Conservation (phyloP, 1,284 basidiomycete species). For the Leccinum insolens region DNA sequence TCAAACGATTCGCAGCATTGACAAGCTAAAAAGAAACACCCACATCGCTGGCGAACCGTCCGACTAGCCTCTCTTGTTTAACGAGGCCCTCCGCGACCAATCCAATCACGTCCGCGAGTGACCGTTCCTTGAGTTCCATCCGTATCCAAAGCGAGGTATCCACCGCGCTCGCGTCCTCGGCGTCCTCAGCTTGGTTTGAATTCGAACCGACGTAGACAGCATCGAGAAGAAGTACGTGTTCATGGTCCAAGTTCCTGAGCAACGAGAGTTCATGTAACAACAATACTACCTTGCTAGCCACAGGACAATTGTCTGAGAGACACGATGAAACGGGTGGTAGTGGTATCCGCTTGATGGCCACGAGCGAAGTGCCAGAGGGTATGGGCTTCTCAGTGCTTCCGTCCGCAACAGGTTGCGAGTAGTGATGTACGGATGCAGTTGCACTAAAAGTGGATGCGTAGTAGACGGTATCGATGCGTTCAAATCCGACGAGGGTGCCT, state of each 20-base stretch:
- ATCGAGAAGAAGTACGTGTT: slow-evolving; percentile 67
- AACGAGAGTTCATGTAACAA: slow-evolving; percentile 60
- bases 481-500: slow-evolving; percentile 31
- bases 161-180: slow-evolving; percentile 3
- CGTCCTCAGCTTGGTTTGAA: slow-evolving; percentile 45
- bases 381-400: slow-evolving; percentile 24
- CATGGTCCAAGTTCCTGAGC: slow-evolving; percentile 57
- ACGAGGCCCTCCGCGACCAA: slow-evolving; percentile 60
- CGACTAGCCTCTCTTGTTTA: slow-evolving; percentile 66
- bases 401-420: slow-evolving; percentile 51
- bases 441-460: slow-evolving; percentile 45
- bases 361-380: slow-evolving; percentile 40
- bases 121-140: slow-evolving; percentile 86
- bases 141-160: slow-evolving; percentile 69
- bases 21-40: slow-evolving; percentile 33
- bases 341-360: slow-evolving; percentile 74
- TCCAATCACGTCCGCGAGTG: slow-evolving; percentile 74
- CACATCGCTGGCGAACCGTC: slow-evolving; percentile 74
- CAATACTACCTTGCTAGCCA: slow-evolving; percentile 63
- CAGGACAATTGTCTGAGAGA: slow-evolving; percentile 30
- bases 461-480: slow-evolving; percentile 26
- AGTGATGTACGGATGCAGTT: slow-evolving; percentile 61
- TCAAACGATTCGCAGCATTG: slow-evolving; percentile 1
- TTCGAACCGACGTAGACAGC: slow-evolving; percentile 64
- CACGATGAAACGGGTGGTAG: slow-evolving; percentile 46